These are phyloP conservation scores for Henckelia pumila DNA, from an alignment of 257 asterid species.

Conservation along the genomic window DNA sequence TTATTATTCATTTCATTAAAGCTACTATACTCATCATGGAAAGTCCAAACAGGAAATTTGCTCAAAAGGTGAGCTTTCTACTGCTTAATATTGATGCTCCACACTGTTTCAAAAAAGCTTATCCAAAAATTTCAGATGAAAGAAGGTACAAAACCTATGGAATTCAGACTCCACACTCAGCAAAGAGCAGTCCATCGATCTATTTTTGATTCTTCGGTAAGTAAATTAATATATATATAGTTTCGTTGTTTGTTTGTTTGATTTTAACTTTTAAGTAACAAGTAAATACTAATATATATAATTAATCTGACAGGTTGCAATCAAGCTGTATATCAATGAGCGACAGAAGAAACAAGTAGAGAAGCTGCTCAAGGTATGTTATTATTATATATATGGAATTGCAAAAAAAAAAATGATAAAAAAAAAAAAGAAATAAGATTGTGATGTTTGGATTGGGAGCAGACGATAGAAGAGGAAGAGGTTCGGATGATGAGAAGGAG, in stretches of 20 bases:
- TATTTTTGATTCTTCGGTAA: conserved; percentile 59
- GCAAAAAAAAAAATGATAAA: too few species aligned
- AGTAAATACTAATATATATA: too few species aligned
- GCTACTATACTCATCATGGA: conserved; percentile 42
- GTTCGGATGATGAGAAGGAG: conserved; percentile 61
- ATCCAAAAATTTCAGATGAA: conserved; percentile 38
- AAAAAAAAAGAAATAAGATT: too few species aligned
- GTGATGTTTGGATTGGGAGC: conserved; percentile 6
- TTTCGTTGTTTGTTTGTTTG: too few species aligned
- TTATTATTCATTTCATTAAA: conserved; percentile 17
- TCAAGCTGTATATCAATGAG: conserved; percentile 53
- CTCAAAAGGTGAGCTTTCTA: conserved; percentile 45
- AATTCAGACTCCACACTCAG: conserved; percentile 69
- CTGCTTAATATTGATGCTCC: too few species aligned
- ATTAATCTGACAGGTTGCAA: too few species aligned
- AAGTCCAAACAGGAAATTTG: conserved; percentile 44
- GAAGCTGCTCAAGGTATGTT: conserved; percentile 61
- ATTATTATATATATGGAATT: too few species aligned
- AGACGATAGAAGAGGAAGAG: conserved; percentile 79
- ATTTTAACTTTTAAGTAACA: too few species aligned
- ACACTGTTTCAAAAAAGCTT: too few species aligned
- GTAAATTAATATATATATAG: conserved; percentile 1
- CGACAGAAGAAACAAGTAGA: conserved; percentile 60
- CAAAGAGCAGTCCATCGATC: conserved; percentile 76
- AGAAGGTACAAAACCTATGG: conserved; percentile 59